phyloP scores from a whole-genome alignment of 768 basidiomycete genomes.

The Pholiota molesta region DNA sequence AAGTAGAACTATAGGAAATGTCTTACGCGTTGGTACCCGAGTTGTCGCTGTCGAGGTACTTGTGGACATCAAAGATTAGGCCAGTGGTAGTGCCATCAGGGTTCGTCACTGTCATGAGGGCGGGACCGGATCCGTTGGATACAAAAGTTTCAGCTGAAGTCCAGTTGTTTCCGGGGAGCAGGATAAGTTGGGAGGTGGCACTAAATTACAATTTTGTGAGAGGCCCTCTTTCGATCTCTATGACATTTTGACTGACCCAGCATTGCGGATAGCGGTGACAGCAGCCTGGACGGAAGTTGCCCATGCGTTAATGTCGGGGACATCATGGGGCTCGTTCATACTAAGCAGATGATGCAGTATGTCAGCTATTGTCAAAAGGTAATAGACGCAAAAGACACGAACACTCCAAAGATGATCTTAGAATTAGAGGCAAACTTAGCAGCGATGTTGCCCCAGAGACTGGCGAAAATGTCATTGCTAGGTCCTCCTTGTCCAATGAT shows the following conservation, averaged over 20 bases:
- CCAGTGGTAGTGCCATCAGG: conserved; percentile 45
- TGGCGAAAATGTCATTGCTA: conserved; percentile 54
- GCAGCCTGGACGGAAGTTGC: conserved; percentile 58
- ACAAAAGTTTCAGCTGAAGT: conserved; percentile 55
- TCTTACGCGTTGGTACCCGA: conserved; percentile 33
- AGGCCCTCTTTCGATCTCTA: not conserved
- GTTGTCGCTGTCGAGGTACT: conserved; percentile 61
- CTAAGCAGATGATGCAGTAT: conserved; percentile 24
- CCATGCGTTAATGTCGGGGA: conserved; percentile 52
- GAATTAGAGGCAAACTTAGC: conserved; percentile 44
- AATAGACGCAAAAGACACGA: conserved; percentile 18
- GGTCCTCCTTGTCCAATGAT: conserved; percentile 70
- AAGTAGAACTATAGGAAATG: not conserved
- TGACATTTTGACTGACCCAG: conserved; percentile 36
- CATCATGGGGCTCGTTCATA: conserved; percentile 70
- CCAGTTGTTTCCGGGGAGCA: conserved; percentile 63
- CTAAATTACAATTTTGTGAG: conserved; percentile 24
- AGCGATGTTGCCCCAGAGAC: conserved; percentile 56
- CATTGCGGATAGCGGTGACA: conserved; percentile 64
- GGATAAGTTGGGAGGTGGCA: conserved; percentile 58
- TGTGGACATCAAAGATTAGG: conserved; percentile 65
- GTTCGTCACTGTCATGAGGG: conserved; percentile 47
- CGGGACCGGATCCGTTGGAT: conserved; percentile 52
- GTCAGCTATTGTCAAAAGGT: not conserved
- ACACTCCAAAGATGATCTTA: conserved; percentile 55